Base-by-base conservation (phyloP, 495 filamentous ascomycete species). In the Penicillium herquei region DNA sequence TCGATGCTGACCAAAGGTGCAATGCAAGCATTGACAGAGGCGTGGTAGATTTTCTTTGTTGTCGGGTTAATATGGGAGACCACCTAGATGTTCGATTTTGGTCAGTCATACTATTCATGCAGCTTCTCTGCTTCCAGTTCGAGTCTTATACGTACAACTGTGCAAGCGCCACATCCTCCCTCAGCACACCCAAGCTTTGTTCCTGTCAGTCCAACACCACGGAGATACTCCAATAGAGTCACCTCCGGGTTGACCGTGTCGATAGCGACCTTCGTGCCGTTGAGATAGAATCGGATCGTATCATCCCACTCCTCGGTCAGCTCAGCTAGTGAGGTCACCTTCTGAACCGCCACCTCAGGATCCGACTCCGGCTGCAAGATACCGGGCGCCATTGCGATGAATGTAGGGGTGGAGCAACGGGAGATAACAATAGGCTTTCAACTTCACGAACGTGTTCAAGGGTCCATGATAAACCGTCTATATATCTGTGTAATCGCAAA, bases 161-260 rank as follows among this genome's bases (percentile, higher is more conserved):
- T 98, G 67, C 94, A 98, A 65, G 94, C 94, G 54, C 94, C 94
- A 66, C 94, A 98, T 1, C 94, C 94, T 57, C 94, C 94, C 77
- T 98, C 94, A 17, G 90, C 91, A 72, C 94, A 98, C 40, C 84
- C 85, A 39, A 91, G 81, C 69, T 83, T 82, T 3, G 85, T 87
- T 12, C 84, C 82, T 21, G 92, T 98, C 45, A 96, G 76, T 0
- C 93, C 93, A 57, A 96, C 89, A 7, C 91, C 91, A 42, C 93
- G 79, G 34, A 98, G 78, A 62, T 97, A 98, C 70, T 97, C 92
- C 3, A 98, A 79, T 12, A 98, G 78, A 0, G 93, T 98, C n/a
- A 94, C 75, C 62, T 96, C 93, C 0, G 93, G 93, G 64, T 97
- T 90, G 54, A 90, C 76, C 0, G 88, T 82, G 56, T 96, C 90